Base-by-base conservation (phyloP, 2,329 filamentous ascomycete genomes). In the Diaporthe vexans region DNA sequence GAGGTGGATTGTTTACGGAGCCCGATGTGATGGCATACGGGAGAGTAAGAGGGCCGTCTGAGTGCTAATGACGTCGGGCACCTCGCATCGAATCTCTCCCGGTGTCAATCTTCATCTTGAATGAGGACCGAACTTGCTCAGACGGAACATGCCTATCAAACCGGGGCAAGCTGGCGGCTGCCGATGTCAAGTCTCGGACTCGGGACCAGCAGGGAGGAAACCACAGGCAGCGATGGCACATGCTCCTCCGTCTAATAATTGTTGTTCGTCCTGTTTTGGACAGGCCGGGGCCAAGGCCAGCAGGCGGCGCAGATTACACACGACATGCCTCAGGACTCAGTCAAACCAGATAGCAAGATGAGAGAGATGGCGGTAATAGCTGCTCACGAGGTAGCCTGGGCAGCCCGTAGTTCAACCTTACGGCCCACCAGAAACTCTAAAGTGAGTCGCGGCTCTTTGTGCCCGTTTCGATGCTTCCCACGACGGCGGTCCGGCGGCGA, bases 1-100 rank as follows among this genome's bases (percentile, higher is more conserved):
- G 48, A 52, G 63, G 63, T 52, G 63, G 33, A 21, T 8, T 6
- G 19, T 46, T 21, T 10, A 63, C 58, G 58, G 37, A 15, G 6
- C 10, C 48, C 3, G 10, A 3, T 35, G 46, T 52, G 61, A 67
- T 52, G 61, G 51, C 61, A 24, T 9, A 37, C 19, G 61, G 24
- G 11, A 24, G 46, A 26, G 46, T 37, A 67, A 46, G 61, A 67
- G 61, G 46, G 13, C 29, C 21, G 7, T n/a, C 13, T 19, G 46
- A 52, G 46, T 5, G 26, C 33, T 40, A 40, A 68, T 68, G 63
- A 54, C 63, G 63, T 68, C 63, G 63, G 17, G 17, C 48, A 33
- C 29, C 48, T 68, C 48, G 63, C 63, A 68, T 68, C 63, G 63
- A 68, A 68, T 68, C 35, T 68, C 63, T 68, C 63, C n/a, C 63